These are phyloP conservation scores for Aegilops longissima DNA, from an alignment of 176 grass and related monocot genomes.

Conservation along the genomic window DNA sequence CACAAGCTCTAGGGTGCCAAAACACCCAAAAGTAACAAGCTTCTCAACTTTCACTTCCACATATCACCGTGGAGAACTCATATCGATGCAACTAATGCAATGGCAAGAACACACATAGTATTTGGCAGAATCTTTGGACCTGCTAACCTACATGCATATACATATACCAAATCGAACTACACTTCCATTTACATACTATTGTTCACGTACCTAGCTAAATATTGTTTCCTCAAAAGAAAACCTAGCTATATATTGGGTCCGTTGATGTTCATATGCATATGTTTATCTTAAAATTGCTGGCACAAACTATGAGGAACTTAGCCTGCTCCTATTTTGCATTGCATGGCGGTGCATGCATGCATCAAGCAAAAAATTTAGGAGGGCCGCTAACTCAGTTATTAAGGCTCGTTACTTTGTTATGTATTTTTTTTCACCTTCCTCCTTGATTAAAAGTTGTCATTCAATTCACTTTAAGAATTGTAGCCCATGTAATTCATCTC, in stretches of 20 bases:
- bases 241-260: not conserved
- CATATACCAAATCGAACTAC: not conserved
- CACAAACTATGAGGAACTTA: not conserved
- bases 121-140: not conserved
- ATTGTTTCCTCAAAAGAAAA: no score
- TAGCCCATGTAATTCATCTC: not conserved
- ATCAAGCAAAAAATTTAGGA: slow-evolving; percentile 49
- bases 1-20: no score
- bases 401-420: slow-evolving; percentile 29
- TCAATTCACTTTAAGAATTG: not conserved
- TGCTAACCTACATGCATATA: not conserved
- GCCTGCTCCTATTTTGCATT: slow-evolving; percentile 38
- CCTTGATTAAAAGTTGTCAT: not conserved
- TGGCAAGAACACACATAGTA: not conserved
- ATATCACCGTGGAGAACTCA: no score
- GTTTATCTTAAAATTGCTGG: not conserved
- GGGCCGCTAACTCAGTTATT: slow-evolving; percentile 42
- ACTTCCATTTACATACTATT: not conserved
- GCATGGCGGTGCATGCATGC: slow-evolving; percentile 50
- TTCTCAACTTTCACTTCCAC: no score
- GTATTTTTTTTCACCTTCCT: not conserved
- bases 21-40: no score
- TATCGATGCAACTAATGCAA: no score
- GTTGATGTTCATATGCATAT: not conserved
- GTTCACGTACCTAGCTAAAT: not conserved